Conservation (phyloP, 805 yeast genomes). For the Candida piceae region DNA sequence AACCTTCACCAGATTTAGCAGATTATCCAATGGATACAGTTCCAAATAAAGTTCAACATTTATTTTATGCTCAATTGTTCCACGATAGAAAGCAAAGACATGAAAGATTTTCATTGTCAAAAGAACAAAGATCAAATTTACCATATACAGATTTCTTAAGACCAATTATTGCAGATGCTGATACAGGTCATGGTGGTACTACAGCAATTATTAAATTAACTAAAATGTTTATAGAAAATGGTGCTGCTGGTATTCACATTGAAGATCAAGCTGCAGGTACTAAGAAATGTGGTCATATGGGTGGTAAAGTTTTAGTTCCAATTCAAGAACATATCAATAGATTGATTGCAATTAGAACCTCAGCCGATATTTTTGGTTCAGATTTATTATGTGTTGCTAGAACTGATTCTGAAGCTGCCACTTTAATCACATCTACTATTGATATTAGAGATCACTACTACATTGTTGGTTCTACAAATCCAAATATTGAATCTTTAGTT, state of each 20-base stretch:
- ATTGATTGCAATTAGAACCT: slow-evolving; percentile 86
- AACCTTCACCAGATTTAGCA: slow-evolving; percentile 97
- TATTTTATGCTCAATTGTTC: slow-evolving; percentile 94
- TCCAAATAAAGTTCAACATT: slow-evolving; percentile 95
- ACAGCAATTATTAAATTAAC: slow-evolving; percentile 95
- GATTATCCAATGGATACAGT: slow-evolving; percentile 99
- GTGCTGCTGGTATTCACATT: slow-evolving; percentile 98
- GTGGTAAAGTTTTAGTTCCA: slow-evolving; percentile 95
- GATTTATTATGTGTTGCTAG: slow-evolving; percentile 87
- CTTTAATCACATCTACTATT: slow-evolving; percentile 87
- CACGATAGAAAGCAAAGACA: slow-evolving; percentile 96
- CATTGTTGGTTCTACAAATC: slow-evolving; percentile 86
- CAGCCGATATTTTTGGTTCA: slow-evolving; percentile 89
- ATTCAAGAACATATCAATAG: slow-evolving; percentile 96
- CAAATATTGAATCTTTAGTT: slow-evolving; percentile 67
- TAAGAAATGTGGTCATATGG: slow-evolving; percentile 99
- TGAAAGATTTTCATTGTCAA: slow-evolving; percentile 60
- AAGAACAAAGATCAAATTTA: slow-evolving; percentile 61
- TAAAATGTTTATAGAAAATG: slow-evolving; percentile 93
- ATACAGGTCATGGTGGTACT: slow-evolving; percentile 98
- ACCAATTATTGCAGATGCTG: slow-evolving; percentile 96
- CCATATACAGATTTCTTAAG: slow-evolving; percentile 82
- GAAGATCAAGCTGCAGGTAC: slow-evolving; percentile 99
- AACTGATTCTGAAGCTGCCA: slow-evolving; percentile 97
- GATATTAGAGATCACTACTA: slow-evolving; percentile 94